Base-by-base conservation (phyloP, 2,329 filamentous ascomycete genomes). In the Fusarium metavorans region DNA sequence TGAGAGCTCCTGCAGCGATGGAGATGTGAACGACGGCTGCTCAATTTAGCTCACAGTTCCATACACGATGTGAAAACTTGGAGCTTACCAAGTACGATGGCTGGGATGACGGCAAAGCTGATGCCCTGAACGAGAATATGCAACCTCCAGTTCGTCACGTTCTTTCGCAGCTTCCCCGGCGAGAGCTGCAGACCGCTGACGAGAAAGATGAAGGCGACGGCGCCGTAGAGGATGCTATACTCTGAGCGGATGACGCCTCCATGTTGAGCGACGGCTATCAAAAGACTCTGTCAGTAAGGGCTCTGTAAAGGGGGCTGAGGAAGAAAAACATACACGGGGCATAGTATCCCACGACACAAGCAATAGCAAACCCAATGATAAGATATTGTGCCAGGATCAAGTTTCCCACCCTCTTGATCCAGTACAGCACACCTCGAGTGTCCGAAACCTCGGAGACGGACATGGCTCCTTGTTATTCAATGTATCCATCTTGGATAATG, bases 171-270 rank as follows among this genome's bases (percentile, higher is more conserved):
- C 75, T 93, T 90, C 37, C 87, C 84, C 0, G 89, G 90, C 9
- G 91, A 87, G 20, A 94, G 88, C 61, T 92, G 93, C 76, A 93
- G 87, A 5, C 92, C 92, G 65, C 92, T 93, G 74, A 94, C 87
- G 66, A 94, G 85, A 81, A 94, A 94, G 76, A 94, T 93, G 76
- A 93, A 82, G 20, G 88, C 90, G 34, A 94, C 91, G 23, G 88
- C 90, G 35, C 92, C 91, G 79, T 94, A 94, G 34, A 93, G 86
- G 64, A 94, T 89, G 84, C 77, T 90, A 84, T 83, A 89, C 82
- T 84, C 89, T 76, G 82, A 91, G 82, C 81, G 89, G 81, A 86
- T 87, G 54, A 82, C 78, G 8, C 87, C 87, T 39, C 86, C 86
- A 59, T 84, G 83, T 20, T 84, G 83, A 48, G 87, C 87, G 66